Evolutionary conservation across 148 eudicot species (phyloP).

Genomic region (Chenopodium suecicum): DNA sequence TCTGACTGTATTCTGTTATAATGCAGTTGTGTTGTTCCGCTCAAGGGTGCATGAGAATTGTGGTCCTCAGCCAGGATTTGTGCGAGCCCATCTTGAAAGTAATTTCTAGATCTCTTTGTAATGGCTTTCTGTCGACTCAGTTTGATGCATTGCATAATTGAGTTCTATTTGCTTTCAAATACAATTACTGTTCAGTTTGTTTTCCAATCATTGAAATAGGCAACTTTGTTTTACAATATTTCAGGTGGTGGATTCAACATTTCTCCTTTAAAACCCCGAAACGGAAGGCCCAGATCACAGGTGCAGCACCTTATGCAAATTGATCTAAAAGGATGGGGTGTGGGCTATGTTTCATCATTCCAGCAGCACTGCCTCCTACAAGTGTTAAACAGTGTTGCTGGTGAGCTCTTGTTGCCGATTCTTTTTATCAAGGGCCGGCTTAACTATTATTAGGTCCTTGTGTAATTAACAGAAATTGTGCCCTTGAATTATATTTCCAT

Average conservation of each 20-base stretch:
- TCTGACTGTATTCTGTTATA: constrained; percentile 16
- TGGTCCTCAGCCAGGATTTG: constrained; percentile 95
- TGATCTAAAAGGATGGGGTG: constrained; percentile 98
- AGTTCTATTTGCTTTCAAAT: neutral
- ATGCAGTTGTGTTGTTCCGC: constrained; percentile 92
- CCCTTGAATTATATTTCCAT: neutral
- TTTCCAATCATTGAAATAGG: neutral
- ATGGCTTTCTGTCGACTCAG: constrained; percentile 7
- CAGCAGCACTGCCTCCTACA: constrained; percentile 97
- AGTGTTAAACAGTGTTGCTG: constrained; percentile 96
- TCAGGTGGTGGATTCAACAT: constrained; percentile 98
- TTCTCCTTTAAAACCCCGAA: constrained; percentile 79
- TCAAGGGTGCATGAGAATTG: constrained; percentile 97
- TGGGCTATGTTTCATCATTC: constrained; percentile 79
- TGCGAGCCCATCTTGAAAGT: constrained; percentile 98
- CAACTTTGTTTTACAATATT: constrained; percentile 10
- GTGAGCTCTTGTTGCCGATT: constrained; percentile 35
- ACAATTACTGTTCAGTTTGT: constrained; percentile 2
- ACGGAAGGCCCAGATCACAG: constrained; percentile 92
- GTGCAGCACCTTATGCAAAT: constrained; percentile 99
- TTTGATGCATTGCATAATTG: neutral
- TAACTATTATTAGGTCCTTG: neutral
- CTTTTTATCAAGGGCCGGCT: neutral
- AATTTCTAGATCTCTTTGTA: constrained; percentile 31
- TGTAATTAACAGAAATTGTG: neutral